Evolutionary conservation across 805 yeast species (phyloP).

Genomic region (Starmera caribaea): DNA sequence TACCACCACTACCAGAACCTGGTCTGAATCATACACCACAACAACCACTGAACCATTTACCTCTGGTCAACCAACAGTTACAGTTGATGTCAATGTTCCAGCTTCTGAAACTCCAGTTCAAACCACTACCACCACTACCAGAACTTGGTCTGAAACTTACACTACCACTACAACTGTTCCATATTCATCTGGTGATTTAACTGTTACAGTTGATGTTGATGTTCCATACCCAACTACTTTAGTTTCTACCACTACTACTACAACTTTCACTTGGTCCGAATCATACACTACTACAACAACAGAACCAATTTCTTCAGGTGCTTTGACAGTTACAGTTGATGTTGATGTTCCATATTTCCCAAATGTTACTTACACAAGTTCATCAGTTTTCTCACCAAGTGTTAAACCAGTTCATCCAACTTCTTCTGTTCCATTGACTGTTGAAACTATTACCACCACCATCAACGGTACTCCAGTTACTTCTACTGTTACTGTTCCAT

Average conservation of each 20-base stretch:
- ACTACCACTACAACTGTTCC: conserved; percentile 1
- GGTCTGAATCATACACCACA: too few species aligned
- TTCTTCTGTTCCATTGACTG: conserved; percentile 2
- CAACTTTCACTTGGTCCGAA: conserved; percentile 1
- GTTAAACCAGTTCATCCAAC: neutral
- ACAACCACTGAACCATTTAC: conserved; percentile 17
- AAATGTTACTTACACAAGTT: neutral
- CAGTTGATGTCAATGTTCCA: conserved; percentile 3
- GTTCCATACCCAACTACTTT: neutral
- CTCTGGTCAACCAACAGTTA: conserved; percentile 7
- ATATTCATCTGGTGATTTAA: conserved; percentile 1
- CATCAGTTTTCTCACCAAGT: conserved; percentile 1
- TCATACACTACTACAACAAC: conserved; percentile 1
- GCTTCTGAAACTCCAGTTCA: too few species aligned
- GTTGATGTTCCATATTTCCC: neutral
- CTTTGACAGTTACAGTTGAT: conserved; percentile 1
- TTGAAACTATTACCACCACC: conserved; percentile 1
- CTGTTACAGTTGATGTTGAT: conserved; percentile 1
- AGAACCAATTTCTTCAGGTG: conserved; percentile 1
- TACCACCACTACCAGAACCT: neutral
- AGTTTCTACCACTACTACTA: neutral
- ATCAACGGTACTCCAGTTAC: neutral
- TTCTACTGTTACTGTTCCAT: neutral
- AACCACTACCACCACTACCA: conserved; percentile 5
- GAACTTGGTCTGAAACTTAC: neutral